Conservation (phyloP, 805 yeast species). For the Candida corydali region DNA sequence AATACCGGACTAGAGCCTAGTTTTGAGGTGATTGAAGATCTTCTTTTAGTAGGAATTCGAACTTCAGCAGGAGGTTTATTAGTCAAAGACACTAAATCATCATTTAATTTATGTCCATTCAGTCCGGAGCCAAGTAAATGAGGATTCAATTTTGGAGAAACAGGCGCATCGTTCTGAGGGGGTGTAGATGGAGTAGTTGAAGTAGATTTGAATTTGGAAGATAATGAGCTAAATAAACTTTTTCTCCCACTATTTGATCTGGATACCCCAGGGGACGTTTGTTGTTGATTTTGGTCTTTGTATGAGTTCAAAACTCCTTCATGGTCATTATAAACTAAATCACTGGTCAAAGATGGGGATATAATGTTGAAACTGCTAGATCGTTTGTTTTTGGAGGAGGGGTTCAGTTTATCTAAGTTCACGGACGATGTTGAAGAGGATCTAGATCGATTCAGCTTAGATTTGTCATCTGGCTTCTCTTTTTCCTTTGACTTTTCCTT, state of each 20-base stretch:
- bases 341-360: slow-evolving; percentile 5
- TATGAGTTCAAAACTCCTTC: neutral
- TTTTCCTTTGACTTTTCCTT: neutral
- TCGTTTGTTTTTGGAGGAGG: slow-evolving; percentile 5
- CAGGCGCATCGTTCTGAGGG: slow-evolving; percentile 3
- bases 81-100: slow-evolving; percentile 14
- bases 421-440: slow-evolving; percentile 18
- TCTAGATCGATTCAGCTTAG: slow-evolving; percentile 24
- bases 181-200: slow-evolving; percentile 1
- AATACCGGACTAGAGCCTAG: slow-evolving; percentile 6
- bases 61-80: slow-evolving; percentile 27
- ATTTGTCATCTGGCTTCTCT: slow-evolving; percentile 18
- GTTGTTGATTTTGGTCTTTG: slow-evolving; percentile 11
- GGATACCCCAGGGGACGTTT: slow-evolving; percentile 13
- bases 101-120: slow-evolving; percentile 12
- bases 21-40: slow-evolving; percentile 8
- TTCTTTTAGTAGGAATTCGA: slow-evolving; percentile 9
- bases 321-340: slow-evolving; percentile 5
- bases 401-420: slow-evolving; percentile 6
- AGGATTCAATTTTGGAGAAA: slow-evolving; percentile 12
- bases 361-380: slow-evolving; percentile 12
- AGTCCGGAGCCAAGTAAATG: slow-evolving; percentile 6
- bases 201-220: slow-evolving; percentile 34
- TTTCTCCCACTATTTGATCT: slow-evolving; percentile 15
- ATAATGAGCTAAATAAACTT: slow-evolving; percentile 33